phyloP scores from a whole-genome alignment of 257 asterid species.

The Fraxinus cuspidata region DNA sequence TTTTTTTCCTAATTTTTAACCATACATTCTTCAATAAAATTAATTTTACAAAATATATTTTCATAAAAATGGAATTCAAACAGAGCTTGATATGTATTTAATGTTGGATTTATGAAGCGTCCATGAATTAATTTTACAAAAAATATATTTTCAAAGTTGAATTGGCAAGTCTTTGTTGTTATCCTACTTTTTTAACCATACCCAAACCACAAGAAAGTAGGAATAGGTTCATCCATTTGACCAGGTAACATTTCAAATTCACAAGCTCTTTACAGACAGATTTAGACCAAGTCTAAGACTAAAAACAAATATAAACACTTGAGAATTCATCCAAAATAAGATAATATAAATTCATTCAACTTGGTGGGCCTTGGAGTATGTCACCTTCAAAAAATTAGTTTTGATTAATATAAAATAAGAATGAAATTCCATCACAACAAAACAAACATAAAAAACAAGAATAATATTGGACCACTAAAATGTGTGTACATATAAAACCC shows the following conservation, averaged over 20 bases:
- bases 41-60: too few relatives aligned
- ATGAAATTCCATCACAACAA: constrained; percentile 19
- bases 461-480: neutral
- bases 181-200: constrained; percentile 1
- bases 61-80: too few relatives aligned
- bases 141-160: too few relatives aligned
- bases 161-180: neutral
- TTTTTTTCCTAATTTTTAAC: too few relatives aligned
- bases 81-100: too few relatives aligned
- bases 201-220: neutral
- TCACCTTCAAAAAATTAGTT: neutral
- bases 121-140: too few relatives aligned
- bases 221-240: constrained; percentile 5
- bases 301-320: neutral
- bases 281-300: neutral
- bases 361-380: neutral
- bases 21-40: too few relatives aligned
- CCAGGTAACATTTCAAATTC: neutral
- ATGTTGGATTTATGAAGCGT: too few relatives aligned
- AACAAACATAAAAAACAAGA: constrained; percentile 16
- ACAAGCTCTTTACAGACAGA: neutral
- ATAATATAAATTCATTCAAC: neutral
- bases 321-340: neutral
- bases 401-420: constrained; percentile 6
- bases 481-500: neutral